Evolutionary conservation across 148 eudicot species (phyloP).

Genomic region (Diospyros kaki): DNA sequence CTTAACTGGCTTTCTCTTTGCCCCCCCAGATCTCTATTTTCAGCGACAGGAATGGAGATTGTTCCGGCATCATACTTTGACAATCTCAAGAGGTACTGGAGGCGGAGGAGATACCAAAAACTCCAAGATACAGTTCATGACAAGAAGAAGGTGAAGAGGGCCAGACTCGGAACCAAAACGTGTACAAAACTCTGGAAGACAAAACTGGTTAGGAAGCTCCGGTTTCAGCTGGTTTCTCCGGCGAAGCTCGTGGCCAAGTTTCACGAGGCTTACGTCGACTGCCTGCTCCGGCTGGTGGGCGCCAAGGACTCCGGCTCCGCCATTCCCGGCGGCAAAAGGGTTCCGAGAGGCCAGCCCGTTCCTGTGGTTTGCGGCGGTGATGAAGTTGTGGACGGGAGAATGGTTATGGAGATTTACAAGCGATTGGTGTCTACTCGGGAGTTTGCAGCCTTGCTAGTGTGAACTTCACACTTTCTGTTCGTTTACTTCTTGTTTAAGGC

Average conservation of each 20-base stretch:
- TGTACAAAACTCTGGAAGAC: neutral
- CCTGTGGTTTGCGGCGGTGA: neutral
- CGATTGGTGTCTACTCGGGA: constrained; percentile 13
- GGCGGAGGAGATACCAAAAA: constrained; percentile 11
- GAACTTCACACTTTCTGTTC: neutral
- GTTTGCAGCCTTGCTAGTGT: neutral
- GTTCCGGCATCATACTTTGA: constrained; percentile 1
- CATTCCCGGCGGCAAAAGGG: neutral
- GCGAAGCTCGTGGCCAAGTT: constrained; percentile 6
- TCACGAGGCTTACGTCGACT: neutral
- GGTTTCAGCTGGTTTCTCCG: constrained; percentile 9
- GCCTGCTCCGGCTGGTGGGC: neutral
- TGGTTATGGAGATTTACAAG: constrained; percentile 20
- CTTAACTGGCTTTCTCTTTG: neutral
- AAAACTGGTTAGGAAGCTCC: neutral
- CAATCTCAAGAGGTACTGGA: constrained; percentile 12
- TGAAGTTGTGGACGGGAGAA: constrained; percentile 9
- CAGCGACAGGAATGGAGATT: neutral
- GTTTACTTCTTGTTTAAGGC: too few species aligned
- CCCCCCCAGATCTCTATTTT: neutral
- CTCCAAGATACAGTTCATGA: neutral
- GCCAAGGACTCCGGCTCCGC: neutral
- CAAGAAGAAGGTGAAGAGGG: constrained; percentile 9
- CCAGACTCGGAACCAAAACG: constrained; percentile 6
- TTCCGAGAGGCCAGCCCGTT: neutral